These are phyloP conservation scores for Fomitopsis schrenkii DNA, from an alignment of 1,284 basidiomycete species.

Conservation along the genomic window DNA sequence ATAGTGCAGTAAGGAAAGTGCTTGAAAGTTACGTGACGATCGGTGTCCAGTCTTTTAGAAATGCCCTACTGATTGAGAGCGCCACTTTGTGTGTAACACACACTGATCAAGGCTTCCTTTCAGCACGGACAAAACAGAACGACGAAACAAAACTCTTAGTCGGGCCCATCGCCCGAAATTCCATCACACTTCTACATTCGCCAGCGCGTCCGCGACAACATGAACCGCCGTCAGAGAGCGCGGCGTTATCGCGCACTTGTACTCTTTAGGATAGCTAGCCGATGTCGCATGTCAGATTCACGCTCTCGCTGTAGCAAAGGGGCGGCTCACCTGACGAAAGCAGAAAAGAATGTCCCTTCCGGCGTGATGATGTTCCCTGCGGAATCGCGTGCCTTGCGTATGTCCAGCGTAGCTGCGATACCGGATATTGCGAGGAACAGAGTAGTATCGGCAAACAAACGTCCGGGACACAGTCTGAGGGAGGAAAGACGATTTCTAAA, in stretches of 20 bases:
- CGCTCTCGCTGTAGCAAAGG: not conserved
- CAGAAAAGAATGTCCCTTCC: not conserved
- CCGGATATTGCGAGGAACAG: not conserved
- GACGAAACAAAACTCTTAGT: no score
- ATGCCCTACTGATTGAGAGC: no score
- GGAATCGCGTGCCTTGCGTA: not conserved
- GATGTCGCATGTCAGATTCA: not conserved
- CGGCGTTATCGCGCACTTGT: not conserved
- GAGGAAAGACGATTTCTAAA: not conserved
- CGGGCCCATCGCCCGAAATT: no score
- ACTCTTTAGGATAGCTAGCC: not conserved
- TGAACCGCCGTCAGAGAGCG: not conserved
- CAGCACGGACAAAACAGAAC: no score
- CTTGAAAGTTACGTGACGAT: no score
- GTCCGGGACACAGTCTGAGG: not conserved
- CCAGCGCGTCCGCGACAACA: no score
- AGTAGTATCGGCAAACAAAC: not conserved
- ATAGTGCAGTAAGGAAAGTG: no score
- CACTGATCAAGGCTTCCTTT: no score
- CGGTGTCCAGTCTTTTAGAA: no score
- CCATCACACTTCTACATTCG: no score
- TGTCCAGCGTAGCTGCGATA: not conserved
- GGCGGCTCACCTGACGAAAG: not conserved
- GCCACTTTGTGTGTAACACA: no score
- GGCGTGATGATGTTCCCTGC: not conserved